Evolutionary conservation across 441 rosid genomes (phyloP).

Genomic region (Pelargonium citronellum): DNA sequence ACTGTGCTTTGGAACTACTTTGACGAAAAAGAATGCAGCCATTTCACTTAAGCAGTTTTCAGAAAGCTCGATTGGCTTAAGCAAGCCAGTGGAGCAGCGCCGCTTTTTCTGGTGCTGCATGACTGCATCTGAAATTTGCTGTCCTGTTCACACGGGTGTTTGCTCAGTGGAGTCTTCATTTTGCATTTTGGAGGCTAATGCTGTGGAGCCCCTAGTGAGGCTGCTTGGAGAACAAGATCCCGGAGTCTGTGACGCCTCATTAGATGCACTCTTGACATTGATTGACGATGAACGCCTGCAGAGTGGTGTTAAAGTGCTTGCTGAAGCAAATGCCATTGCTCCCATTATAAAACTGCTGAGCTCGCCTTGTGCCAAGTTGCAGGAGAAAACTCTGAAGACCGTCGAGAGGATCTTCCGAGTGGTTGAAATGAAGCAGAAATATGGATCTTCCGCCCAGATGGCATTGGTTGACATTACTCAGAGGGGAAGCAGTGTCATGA

Average conservation of each 20-base stretch:
- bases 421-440: conserved; percentile 28
- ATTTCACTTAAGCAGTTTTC: conserved; percentile 35
- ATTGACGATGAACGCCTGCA: conserved; percentile 28
- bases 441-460: conserved; percentile 29
- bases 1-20: conserved; percentile 28
- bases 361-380: conserved; percentile 22
- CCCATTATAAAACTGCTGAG: conserved; percentile 30
- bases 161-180: conserved; percentile 35
- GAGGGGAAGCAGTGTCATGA: conserved; percentile 29
- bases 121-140: conserved; percentile 20
- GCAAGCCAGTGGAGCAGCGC: conserved; percentile 16
- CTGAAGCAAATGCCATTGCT: conserved; percentile 24
- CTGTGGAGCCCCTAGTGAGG: conserved; percentile 29
- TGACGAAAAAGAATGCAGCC: conserved; percentile 31
- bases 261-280: conserved; percentile 39
- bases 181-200: conserved; percentile 36
- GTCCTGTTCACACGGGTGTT: conserved; percentile 34
- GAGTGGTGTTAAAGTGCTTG: conserved; percentile 28
- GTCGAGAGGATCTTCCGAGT: conserved; percentile 29
- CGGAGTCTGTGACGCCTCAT: conserved; percentile 29
- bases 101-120: conserved; percentile 22
- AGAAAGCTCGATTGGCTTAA: conserved; percentile 30
- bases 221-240: conserved; percentile 25
- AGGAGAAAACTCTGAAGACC: conserved; percentile 29
- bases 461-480: conserved; percentile 35